Percentiles rank a stretch among this genome's conserved stretches.
phyloP scores from a whole-genome alignment of 2,329 filamentous ascomycete genomes.

The Bretziella fagacearum region DNA sequence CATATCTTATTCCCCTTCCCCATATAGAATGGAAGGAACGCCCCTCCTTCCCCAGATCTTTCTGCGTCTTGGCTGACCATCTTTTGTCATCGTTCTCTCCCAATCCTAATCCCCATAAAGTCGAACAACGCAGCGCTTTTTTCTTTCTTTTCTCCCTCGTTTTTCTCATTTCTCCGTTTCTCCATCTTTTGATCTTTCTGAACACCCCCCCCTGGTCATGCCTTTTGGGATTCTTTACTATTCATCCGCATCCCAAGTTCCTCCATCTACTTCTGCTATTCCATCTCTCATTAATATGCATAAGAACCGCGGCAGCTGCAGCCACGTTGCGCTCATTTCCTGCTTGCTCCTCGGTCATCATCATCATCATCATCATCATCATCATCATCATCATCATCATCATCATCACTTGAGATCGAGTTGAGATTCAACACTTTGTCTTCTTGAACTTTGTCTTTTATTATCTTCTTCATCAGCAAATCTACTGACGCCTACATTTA shows the following conservation, averaged over 20 bases:
- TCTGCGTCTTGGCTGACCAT: background rate
- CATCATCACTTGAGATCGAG: too few species aligned
- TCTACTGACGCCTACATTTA: too few species aligned
- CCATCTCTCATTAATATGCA: slow-evolving; percentile 13
- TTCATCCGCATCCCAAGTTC: slow-evolving; percentile 24
- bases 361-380: background rate
- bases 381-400: background rate
- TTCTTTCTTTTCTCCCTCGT: background rate
- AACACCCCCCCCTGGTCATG: slow-evolving; percentile 2
- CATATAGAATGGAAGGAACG: too few species aligned
- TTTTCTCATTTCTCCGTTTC: slow-evolving; percentile 6
- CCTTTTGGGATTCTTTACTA: background rate
- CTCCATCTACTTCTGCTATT: slow-evolving; percentile 41
- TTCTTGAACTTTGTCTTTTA: too few species aligned
- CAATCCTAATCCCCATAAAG: too few species aligned
- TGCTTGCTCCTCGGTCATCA: background rate
- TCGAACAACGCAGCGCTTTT: background rate
- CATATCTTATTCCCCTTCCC: too few species aligned
- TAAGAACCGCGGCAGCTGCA: slow-evolving; percentile 9
- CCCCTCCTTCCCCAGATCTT: slow-evolving; percentile 5
- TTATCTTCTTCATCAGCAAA: too few species aligned
- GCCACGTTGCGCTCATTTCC: background rate
- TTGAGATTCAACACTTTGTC: too few species aligned
- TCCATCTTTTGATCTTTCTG: background rate
- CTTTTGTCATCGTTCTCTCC: too few species aligned